A percentile compares a stretch with the other conserved stretches of the same genome.
Conservation (phyloP, 495 filamentous ascomycete genomes). For the Tuber microsphaerosporum region DNA sequence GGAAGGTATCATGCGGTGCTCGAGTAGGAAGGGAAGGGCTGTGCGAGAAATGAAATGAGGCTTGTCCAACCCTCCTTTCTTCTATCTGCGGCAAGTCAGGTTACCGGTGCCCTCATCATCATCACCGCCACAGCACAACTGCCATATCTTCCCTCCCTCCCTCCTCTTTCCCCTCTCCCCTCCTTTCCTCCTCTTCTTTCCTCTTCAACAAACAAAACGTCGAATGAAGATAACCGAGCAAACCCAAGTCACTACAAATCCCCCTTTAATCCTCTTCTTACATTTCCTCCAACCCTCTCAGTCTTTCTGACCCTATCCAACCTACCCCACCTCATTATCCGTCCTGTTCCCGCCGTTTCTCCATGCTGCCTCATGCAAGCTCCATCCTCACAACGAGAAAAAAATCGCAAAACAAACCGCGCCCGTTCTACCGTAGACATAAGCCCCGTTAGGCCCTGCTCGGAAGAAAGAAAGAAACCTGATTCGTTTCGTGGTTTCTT, state of each 20-base stretch:
- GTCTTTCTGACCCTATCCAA: background rate
- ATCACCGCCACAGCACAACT: background rate
- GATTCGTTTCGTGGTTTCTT: slow-evolving; percentile 1
- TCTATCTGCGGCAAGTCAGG: background rate
- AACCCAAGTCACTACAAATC: background rate
- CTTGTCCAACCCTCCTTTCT: background rate
- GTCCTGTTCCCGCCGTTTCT: background rate
- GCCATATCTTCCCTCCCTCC: background rate
- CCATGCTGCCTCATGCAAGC: background rate
- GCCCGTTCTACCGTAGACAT: background rate
- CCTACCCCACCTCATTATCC: background rate
- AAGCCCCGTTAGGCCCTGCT: background rate
- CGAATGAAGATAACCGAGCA: slow-evolving; percentile 3
- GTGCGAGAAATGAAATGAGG: background rate
- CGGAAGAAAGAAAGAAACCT: background rate
- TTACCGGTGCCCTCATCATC: background rate
- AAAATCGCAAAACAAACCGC: too few species aligned
- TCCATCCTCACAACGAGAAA: background rate
- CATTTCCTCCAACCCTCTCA: background rate
- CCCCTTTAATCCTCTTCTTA: background rate
- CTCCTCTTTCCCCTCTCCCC: background rate
- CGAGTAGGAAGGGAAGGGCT: background rate
- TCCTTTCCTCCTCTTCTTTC: background rate
- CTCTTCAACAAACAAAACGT: background rate
- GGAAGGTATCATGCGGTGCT: too few species aligned